Base-by-base conservation (phyloP, 1,284 basidiomycete genomes). In the Moesziomyces sp. region DNA sequence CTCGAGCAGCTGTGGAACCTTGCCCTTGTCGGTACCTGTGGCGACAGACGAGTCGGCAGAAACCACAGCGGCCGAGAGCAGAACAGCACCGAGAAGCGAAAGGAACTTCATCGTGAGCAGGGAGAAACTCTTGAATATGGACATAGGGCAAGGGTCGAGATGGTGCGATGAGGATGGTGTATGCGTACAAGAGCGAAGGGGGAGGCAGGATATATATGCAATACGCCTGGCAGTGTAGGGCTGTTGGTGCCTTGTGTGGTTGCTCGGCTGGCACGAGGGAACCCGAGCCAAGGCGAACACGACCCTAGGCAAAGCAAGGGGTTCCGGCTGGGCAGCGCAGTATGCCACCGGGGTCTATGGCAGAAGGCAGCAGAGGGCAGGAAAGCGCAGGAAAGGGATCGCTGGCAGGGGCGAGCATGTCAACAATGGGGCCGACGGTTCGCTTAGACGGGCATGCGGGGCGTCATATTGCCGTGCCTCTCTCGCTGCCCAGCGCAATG, bases 61-160 rank as follows among this genome's bases (percentile, higher is more conserved):
- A 9, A 62, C 65, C 10, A 60, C 19, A 13, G 65, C 55, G 11
- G 52, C n/a, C 5, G 51, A 54, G 33, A 56, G 19, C 8, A 68
- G 52, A 3, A 61, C 54, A 43, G 59, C 55, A 13, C 58, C 52
- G 11, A 68, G 58, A 48, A 68, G 58, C 6, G 58, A 14, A 47
- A 62, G 52, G 55, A 68, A 68, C 65, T 68, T 68, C 58, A 68
- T 68, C 4, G 13, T 48, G 40, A 33, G 13, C 30, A 33, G 30
- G 11, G 30, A 33, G 1, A 11, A 33, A 33, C 10, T 33, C 10
- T 33, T 3, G 30, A 30, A 11, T 10, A 33, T 11, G 21, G 43
- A 7, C 19, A 8, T 18, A 14, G n/a, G 3, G 26, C 9, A n/a
- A 11, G 43, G 23, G 56, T 52, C 58, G 59, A 33, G 30, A 33